Evolutionary conservation across 1,139 yeast genomes (phyloP), one percentile per base, ranked within the genome.

Genomic region (Yamadazyma dendronema): DNA sequence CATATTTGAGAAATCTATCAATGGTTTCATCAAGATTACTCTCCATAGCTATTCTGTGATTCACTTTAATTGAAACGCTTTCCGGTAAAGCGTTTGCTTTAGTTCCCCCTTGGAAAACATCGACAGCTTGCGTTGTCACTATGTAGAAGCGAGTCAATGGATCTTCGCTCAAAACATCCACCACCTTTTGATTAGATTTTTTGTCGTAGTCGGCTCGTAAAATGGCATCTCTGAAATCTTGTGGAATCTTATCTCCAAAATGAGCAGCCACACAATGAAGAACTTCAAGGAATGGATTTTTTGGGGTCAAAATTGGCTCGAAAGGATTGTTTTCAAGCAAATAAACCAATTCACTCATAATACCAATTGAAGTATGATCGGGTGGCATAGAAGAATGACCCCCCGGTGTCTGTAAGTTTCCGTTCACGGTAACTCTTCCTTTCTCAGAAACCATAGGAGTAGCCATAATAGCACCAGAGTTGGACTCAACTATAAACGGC

Each of bases 321-420:
- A 53, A 69, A 2, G 66, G 73, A 44, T 68, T 67, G 28, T 52
- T 47, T 46, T 70, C 76, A 32, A 70, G 59, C 15, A 57, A 34
- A 41, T 50, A 54, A n/a, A 58, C 62, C 47, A 70, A 60, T 41
- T 69, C 72, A n/a, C 68, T 59, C 43, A 65, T 52, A 36, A 69
- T 63, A 27, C 76, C 76, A 47, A 70, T 67, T 3, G 72, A 57
- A 4, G 75, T 68, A 49, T 68, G 74, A 44, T 65, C 72, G 3
- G 75, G 76, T 9, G 75, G 74, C 23, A 65, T 47, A 4, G 72
- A 65, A 2, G 74, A 65, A 43, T 70, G 76, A 4, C 76, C 76
- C 26, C 76, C 76, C 6, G 69, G 69, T 13, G 72, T 65, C 33
- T 56, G 59, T 44, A 70, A 59, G 33, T 61, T 59, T 19, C 58